These are phyloP conservation scores for Leptographium lundbergii DNA, from an alignment of 2,329 filamentous ascomycete species.

Conservation along the genomic window DNA sequence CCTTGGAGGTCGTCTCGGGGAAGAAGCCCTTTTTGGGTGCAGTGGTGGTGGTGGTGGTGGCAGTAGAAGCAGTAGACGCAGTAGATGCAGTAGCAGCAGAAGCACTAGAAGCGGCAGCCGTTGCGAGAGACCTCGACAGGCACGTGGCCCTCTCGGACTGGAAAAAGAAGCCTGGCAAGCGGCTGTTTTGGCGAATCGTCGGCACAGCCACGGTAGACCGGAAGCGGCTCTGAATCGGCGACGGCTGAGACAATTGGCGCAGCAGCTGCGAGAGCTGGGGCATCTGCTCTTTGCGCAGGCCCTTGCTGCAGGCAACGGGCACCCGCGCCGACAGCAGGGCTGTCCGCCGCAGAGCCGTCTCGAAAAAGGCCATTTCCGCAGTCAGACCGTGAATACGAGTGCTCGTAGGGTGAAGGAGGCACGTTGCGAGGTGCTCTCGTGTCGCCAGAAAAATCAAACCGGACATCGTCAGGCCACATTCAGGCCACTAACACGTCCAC, in stretches of 20 bases:
- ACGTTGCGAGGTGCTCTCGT: neutral
- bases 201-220: neutral
- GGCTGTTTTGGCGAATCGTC: neutral
- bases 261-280: neutral
- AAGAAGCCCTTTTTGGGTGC: conserved; percentile 20
- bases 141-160: conserved; percentile 10
- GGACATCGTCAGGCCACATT: neutral
- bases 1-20: conserved; percentile 55
- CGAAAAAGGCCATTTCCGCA: conserved; percentile 17
- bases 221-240: neutral
- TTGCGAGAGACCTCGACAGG: conserved; percentile 5
- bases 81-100: neutral
- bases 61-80: conserved; percentile 3
- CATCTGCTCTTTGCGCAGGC: conserved; percentile 21
- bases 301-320: conserved; percentile 37
- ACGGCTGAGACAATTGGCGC: neutral
- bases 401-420: neutral
- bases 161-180: neutral
- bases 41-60: neutral
- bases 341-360: conserved; percentile 17
- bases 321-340: conserved; percentile 15
- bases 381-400: neutral
- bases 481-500: neutral
- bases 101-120: conserved; percentile 3
- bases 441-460: neutral